These are phyloP conservation scores for Phytopythium boreale DNA, from an alignment of 352 stramenopile species.

Conservation along the genomic window DNA sequence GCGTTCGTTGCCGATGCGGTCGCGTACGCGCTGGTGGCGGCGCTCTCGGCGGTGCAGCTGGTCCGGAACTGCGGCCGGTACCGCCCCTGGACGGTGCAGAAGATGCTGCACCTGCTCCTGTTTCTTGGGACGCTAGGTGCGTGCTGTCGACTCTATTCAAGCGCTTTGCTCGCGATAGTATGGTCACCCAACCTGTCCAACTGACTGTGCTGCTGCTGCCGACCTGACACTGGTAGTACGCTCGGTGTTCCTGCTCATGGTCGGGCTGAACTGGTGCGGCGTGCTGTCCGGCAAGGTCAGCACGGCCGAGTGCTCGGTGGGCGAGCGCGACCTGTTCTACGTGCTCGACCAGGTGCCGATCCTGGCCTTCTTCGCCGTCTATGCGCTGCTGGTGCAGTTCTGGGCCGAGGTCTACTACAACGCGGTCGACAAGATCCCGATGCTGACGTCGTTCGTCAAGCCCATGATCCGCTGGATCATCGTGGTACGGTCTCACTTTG, in stretches of 20 bases:
- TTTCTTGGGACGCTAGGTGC: conserved; percentile 70
- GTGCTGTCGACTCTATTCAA: not conserved
- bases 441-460: conserved; percentile 64
- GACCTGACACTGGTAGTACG: conserved; percentile 28
- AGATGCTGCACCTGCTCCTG: conserved; percentile 86
- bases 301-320: conserved; percentile 44
- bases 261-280: conserved; percentile 80
- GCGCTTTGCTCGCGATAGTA: not conserved
- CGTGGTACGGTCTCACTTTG: conserved; percentile 29
- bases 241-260: conserved; percentile 65
- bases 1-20: conserved; percentile 71
- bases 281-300: conserved; percentile 68
- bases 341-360: conserved; percentile 82
- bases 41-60: conserved; percentile 59
- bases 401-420: conserved; percentile 91
- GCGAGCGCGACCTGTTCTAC: conserved; percentile 83
- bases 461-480: conserved; percentile 65
- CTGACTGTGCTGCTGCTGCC: conserved; percentile 5
- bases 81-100: conserved; percentile 83
- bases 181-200: not conserved
- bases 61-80: conserved; percentile 83
- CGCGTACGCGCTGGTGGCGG: conserved; percentile 65
- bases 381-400: conserved; percentile 82
- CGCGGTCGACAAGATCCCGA: conserved; percentile 66
- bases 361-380: conserved; percentile 78